phyloP scores from a whole-genome alignment of 2,329 filamentous ascomycete genomes.

The Ceratocystis alfenasii region DNA sequence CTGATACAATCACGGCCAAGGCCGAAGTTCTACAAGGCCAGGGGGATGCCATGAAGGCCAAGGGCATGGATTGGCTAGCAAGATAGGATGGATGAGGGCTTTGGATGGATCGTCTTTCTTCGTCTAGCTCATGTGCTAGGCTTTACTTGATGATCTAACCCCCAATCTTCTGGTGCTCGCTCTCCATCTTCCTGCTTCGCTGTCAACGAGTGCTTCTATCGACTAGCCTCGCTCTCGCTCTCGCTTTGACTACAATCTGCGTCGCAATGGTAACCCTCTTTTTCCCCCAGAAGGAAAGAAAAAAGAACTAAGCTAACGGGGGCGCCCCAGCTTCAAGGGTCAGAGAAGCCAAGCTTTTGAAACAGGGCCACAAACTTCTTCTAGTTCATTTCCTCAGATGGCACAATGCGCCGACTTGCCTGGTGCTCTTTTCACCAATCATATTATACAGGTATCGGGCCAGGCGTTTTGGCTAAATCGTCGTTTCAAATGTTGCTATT shows the following conservation, averaged over 20 bases:
- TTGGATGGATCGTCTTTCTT: neutral
- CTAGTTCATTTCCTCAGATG: slow-evolving; percentile 10
- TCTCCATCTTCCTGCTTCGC: neutral
- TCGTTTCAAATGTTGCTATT: neutral
- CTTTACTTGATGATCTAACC: neutral
- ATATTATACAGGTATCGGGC: neutral
- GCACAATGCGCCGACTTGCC: slow-evolving; percentile 1
- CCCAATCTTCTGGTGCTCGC: neutral
- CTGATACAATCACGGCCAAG: slow-evolving; percentile 10
- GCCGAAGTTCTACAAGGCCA: neutral
- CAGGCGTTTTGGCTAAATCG: neutral
- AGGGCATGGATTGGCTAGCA: neutral
- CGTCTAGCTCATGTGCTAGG: neutral
- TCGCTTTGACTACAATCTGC: neutral
- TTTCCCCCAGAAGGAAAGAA: neutral
- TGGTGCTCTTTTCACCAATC: neutral
- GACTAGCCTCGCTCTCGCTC: neutral
- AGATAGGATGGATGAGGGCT: neutral
- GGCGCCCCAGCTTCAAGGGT: neutral
- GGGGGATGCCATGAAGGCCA: neutral
- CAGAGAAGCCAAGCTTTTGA: slow-evolving; percentile 3
- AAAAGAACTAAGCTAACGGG: no score
- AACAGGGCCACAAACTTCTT: slow-evolving; percentile 9
- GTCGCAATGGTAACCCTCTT: neutral
- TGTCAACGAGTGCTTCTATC: neutral